phyloP scores from a whole-genome alignment of 441 rosid genomes.

The Arabidopsis lyrata region DNA sequence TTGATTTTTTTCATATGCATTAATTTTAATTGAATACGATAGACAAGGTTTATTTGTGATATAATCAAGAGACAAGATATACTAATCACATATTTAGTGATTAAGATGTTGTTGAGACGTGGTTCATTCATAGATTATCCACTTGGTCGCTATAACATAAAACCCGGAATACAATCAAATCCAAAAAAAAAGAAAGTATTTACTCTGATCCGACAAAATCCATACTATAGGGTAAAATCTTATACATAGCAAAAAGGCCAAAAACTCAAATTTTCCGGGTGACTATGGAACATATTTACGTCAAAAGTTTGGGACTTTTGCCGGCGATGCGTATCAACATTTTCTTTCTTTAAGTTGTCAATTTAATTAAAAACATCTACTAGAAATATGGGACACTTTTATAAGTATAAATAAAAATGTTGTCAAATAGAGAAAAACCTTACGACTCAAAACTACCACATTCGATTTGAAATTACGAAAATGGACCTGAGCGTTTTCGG shows the following conservation, averaged over 20 bases:
- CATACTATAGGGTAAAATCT: slow-evolving; percentile 4
- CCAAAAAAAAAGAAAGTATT: neutral
- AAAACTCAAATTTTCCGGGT: slow-evolving; percentile 15
- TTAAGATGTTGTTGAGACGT: neutral
- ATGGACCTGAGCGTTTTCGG: slow-evolving; percentile 23
- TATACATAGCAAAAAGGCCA: neutral
- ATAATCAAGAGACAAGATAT: neutral
- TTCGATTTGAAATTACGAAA: slow-evolving; percentile 17
- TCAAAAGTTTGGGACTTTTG: slow-evolving; percentile 42
- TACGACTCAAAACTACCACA: slow-evolving; percentile 36
- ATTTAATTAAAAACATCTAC: neutral
- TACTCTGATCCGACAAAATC: slow-evolving; percentile 1
- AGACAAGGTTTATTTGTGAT: neutral
- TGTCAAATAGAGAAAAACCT: slow-evolving; percentile 19
- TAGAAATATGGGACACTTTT: slow-evolving; percentile 17
- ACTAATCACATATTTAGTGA: neutral
- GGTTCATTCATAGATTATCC: slow-evolving; percentile 21
- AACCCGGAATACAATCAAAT: neutral
- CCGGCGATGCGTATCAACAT: slow-evolving; percentile 29
- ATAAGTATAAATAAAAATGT: slow-evolving; percentile 11
- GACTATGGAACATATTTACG: slow-evolving; percentile 40
- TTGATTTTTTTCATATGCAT: neutral
- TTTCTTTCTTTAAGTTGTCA: slow-evolving; percentile 22
- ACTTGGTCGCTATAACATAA: neutral
- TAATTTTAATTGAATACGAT: slow-evolving; percentile 12